Percentiles rank a stretch among this genome's conserved stretches.
Evolutionary conservation across 495 filamentous ascomycete genomes (phyloP).

Genomic region (Penicillium waksmanii): DNA sequence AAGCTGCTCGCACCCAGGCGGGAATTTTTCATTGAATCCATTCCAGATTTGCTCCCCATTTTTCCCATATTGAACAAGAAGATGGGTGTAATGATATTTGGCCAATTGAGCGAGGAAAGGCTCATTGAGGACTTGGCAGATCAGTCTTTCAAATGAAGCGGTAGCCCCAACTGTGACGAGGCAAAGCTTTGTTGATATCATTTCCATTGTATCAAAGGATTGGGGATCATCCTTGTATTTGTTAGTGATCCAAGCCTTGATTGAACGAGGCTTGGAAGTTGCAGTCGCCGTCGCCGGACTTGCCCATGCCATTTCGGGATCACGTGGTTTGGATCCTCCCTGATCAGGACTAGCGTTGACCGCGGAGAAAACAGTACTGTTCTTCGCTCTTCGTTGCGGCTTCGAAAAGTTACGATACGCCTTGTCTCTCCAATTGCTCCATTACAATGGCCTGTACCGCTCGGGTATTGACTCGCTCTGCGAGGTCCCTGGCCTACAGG

Average conservation of each 20-base stretch:
- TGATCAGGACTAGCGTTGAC: not conserved
- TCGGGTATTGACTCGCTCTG: slow-evolving; percentile 44
- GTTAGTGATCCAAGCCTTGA: not conserved
- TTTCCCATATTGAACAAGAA: slow-evolving; percentile 79
- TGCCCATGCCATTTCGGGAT: not conserved
- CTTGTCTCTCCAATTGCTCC: slow-evolving; percentile 13
- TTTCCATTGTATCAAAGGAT: slow-evolving; percentile 1
- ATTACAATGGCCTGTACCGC: slow-evolving; percentile 46
- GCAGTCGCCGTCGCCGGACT: not conserved
- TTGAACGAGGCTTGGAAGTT: not conserved
- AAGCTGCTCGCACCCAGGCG: slow-evolving; percentile 19
- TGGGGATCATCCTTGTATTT: not conserved
- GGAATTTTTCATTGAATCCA: slow-evolving; percentile 25
- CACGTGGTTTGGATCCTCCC: slow-evolving; percentile 1
- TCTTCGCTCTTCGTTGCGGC: not conserved
- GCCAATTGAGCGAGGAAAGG: slow-evolving; percentile 62
- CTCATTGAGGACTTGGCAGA: slow-evolving; percentile 64
- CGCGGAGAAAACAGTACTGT: slow-evolving; percentile 20
- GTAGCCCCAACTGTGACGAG: slow-evolving; percentile 94
- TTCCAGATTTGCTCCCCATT: slow-evolving; percentile 54
- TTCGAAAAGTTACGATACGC: slow-evolving; percentile 16
- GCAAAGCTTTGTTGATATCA: slow-evolving; percentile 51
- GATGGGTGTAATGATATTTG: slow-evolving; percentile 59
- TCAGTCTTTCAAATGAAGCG: slow-evolving; percentile 73
- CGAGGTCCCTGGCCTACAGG: slow-evolving; percentile 35